phyloP scores from a whole-genome alignment of 75 land plant genomes.

The Cryptomeria japonica region DNA sequence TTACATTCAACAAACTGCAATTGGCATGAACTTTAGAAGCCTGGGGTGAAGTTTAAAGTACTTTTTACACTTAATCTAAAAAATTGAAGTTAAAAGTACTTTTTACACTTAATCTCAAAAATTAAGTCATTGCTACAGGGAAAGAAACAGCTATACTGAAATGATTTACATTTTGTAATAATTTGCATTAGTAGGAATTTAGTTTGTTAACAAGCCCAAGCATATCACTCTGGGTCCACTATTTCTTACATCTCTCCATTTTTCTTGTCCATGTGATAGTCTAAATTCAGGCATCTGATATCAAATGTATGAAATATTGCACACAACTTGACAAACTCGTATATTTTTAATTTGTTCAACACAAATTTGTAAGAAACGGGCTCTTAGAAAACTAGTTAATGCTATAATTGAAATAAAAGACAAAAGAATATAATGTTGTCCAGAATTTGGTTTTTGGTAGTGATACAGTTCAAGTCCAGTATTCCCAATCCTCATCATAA shows the following conservation, averaged over 20 bases:
- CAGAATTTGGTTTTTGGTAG: not conserved
- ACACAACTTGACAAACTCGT: not conserved
- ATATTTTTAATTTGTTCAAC: not conserved
- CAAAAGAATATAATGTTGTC: not conserved
- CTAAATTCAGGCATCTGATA: not conserved
- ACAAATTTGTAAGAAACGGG: not conserved
- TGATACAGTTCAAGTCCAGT: not conserved
- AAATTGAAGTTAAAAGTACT: not conserved
- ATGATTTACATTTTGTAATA: not conserved
- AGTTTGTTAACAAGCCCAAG: not conserved
- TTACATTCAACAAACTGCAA: not conserved
- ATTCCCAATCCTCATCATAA: not conserved
- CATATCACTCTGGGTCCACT: not conserved
- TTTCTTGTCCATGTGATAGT: not conserved
- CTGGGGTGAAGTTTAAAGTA: not conserved
- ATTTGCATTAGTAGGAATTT: not conserved
- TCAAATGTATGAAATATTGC: not conserved
- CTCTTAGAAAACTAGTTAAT: not conserved
- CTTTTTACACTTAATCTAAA: not conserved
- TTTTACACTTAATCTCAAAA: not conserved
- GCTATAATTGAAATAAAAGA: not conserved
- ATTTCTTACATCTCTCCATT: not conserved
- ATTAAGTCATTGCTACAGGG: not conserved
- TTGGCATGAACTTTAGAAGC: not conserved
- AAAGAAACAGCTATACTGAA: not conserved